Base-by-base conservation (phyloP, 2,329 filamentous ascomycete species). In the Aspergillus ustus region DNA sequence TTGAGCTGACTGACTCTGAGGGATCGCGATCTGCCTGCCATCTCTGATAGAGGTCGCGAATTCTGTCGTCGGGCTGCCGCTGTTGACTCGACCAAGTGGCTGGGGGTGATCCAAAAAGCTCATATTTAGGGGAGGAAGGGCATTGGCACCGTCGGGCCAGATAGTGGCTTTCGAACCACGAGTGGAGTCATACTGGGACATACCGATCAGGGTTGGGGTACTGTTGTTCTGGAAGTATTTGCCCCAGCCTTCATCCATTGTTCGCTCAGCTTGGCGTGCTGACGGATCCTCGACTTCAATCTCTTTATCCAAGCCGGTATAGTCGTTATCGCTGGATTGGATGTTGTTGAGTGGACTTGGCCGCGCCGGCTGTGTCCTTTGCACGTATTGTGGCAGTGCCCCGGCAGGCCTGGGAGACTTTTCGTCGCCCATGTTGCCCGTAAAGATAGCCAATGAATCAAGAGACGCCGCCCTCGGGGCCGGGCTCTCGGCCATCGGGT, bases 181-280 rank as follows among this genome's bases (percentile, higher is more conserved):
- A 63, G 72, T 60, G 59, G 75, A 52, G 25, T 63, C 49, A 25
- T 48, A 45, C 17, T 57, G 53, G 8, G 72, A 69, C 60, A 65
- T 66, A 46, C 66, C 66, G 15, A 59, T 62, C n/a, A 74, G 62
- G 44, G 69, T 69, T 8, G 69, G 69, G 13, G 69, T 59, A 51
- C 55, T 71, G 37, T 77, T 75, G 51, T 77, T 72, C 53, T 80
- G 72, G 68, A 82, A 83, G 68, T 83, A 83, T 57, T 78, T 80
- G 62, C 77, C 75, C 81, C 81, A 83, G 48, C 80, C 80, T 66
- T 81, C 80, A 51, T 82, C 76, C 1, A 80, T 81, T 37, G 72
- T 74, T 44, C 80, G 75, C 60, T 81, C 76, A 4, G 75, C 74
- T 17, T 74, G 63, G 34, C 67, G 65, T 55, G 64, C 61, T 13